Evolutionary conservation across 805 yeast genomes (phyloP).

Genomic region (Candida orba): DNA sequence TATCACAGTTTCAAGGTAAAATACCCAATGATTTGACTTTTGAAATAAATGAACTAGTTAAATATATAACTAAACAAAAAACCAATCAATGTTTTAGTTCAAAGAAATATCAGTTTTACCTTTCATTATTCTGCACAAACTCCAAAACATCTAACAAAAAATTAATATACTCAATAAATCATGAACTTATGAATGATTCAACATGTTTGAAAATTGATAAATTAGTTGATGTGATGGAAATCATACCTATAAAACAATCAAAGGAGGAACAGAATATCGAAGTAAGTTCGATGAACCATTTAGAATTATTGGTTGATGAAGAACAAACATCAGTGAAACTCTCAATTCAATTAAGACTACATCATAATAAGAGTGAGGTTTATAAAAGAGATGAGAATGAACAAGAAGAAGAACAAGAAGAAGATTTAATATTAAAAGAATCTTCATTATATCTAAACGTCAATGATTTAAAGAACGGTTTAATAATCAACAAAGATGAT

Average conservation of each 20-base stretch:
- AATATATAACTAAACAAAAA: not conserved
- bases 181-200: not conserved
- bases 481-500: not conserved
- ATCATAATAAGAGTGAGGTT: too few relatives aligned
- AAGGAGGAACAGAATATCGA: not conserved
- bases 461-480: not conserved
- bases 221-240: slow-evolving; percentile 2
- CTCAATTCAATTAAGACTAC: slow-evolving; percentile 3
- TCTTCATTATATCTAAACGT: not conserved
- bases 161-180: slow-evolving; percentile 3
- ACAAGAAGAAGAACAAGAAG: not conserved
- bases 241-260: slow-evolving; percentile 1
- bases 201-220: slow-evolving; percentile 1
- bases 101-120: not conserved
- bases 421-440: slow-evolving; percentile 5
- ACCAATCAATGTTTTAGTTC: not conserved
- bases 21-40: not conserved
- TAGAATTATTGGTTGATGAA: slow-evolving; percentile 13
- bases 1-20: slow-evolving; percentile 7
- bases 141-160: slow-evolving; percentile 6
- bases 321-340: slow-evolving; percentile 10
- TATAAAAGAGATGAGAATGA: too few relatives aligned
- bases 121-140: slow-evolving; percentile 8
- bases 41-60: not conserved
- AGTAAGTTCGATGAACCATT: slow-evolving; percentile 3